Base-by-base conservation (phyloP, 352 stramenopile species). In the Phytopythium chamaehyphon region DNA sequence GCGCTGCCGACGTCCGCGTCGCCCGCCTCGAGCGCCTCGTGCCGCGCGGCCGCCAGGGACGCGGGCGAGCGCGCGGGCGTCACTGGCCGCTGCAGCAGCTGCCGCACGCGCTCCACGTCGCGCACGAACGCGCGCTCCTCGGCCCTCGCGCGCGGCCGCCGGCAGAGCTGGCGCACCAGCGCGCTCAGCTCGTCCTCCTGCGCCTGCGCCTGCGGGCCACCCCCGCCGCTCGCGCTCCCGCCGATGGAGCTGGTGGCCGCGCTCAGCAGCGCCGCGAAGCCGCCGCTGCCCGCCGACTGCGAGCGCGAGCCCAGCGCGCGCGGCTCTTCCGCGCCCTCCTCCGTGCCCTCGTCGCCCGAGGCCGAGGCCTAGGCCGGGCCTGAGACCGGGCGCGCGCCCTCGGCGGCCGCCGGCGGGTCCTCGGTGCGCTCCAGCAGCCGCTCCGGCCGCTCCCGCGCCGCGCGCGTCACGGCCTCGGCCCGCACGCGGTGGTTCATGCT, bases 81-180 rank as follows among this genome's bases (percentile, higher is more conserved):
- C 12, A 54, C 19, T 11, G 47, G 42, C 16, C 39, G 16, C 11
- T 75, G 70, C 54, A 57, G 54, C 16, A 83, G 55, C 33, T 54
- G 38, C 47, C 89, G 44, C 28, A 88, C 71, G 26, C 70, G 78
- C 55, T 90, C 82, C 21, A 90, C 68, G 31, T 90, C 82, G 28
- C 79, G 69, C 19, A 80, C 69, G 51, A 90, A 90, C 1, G 65
- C 54, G 6, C 79, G 70, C 55, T 90, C 82, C 26, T 92, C 82
- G 0, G 68, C 66, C 4, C 76, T 74, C 43, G 75, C 62, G n/a
- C 76, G 77, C 59, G 89, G 76, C 16, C 82, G 70, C 48, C 71
- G 80, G 24, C 68, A 86, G 8, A 92, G 58, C 23, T 65, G 59
- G 51, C 88, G 76, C 7, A 90, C 61, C 40, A 86, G 76, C 15